Evolutionary conservation across 805 yeast species (phyloP).

Genomic region (Jamesozyma gamospora): DNA sequence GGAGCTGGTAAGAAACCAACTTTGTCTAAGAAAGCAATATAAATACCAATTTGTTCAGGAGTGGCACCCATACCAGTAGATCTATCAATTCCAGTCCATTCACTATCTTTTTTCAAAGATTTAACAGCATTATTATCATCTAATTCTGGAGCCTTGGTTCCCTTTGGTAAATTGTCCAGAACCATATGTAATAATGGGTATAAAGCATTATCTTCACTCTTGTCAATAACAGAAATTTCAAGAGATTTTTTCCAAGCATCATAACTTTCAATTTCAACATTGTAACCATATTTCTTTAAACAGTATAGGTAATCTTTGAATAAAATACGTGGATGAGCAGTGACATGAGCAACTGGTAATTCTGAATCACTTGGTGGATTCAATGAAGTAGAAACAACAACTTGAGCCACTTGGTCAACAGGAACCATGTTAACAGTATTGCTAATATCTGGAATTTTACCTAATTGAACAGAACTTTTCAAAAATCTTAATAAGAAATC

Average conservation of each 20-base stretch:
- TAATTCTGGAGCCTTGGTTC: constrained; percentile 90
- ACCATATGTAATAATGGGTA: constrained; percentile 93
- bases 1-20: constrained; percentile 75
- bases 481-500: constrained; percentile 90
- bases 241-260: constrained; percentile 67
- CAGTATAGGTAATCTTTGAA: constrained; percentile 67
- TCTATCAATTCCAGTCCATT: constrained; percentile 55
- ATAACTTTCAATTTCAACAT: constrained; percentile 53
- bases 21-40: constrained; percentile 68
- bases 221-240: constrained; percentile 69
- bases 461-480: constrained; percentile 88
- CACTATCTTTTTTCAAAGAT: constrained; percentile 53
- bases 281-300: constrained; percentile 63
- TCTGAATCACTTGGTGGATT: constrained; percentile 50
- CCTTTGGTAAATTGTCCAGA: constrained; percentile 80
- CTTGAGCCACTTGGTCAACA: constrained; percentile 94
- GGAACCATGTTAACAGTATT: constrained; percentile 95
- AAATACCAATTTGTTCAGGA: constrained; percentile 53
- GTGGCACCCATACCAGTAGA: constrained; percentile 72
- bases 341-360: constrained; percentile 83
- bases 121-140: constrained; percentile 76
- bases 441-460: constrained; percentile 71
- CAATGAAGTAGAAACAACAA: constrained; percentile 73
- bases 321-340: constrained; percentile 87
- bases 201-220: constrained; percentile 70